Conservation (phyloP, 352 stramenopile species). For the Globisporangium iwayamae region DNA sequence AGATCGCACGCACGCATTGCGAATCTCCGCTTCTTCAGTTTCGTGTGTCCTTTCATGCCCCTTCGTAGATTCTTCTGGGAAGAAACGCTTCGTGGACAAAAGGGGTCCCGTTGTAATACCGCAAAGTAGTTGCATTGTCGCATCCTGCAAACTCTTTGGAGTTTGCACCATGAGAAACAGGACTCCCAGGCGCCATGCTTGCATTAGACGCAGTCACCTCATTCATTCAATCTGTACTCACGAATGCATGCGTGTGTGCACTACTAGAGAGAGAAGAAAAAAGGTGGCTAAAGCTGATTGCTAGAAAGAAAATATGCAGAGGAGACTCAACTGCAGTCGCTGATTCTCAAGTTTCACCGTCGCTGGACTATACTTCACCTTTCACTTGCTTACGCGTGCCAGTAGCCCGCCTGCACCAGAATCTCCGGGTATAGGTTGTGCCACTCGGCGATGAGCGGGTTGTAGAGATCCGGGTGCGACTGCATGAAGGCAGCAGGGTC, state of each 20-base stretch:
- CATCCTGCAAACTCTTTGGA: too few relatives aligned
- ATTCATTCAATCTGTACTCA: too few relatives aligned
- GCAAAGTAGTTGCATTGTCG: too few relatives aligned
- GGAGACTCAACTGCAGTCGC: background rate
- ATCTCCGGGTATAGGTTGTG: conserved; percentile 87
- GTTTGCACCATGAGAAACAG: too few relatives aligned
- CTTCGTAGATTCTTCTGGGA: background rate
- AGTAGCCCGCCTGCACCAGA: conserved; percentile 87
- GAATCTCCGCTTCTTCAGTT: background rate
- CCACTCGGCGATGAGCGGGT: conserved; percentile 81
- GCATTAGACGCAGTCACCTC: too few relatives aligned
- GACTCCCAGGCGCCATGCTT: too few relatives aligned
- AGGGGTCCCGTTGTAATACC: too few relatives aligned
- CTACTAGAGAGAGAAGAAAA: too few relatives aligned
- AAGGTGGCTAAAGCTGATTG: too few relatives aligned
- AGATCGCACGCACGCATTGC: background rate
- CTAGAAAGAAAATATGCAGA: background rate
- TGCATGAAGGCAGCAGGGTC: conserved; percentile 77
- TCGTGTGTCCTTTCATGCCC: background rate
- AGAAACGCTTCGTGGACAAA: background rate
- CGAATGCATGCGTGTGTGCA: too few relatives aligned
- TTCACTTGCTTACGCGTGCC: conserved; percentile 36
- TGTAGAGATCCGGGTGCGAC: conserved; percentile 80
- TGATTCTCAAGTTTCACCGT: background rate
- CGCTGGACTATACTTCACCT: background rate